Evolutionary conservation across 345 rosid genomes (phyloP), one percentile per base, ranked within the genome.

Genomic region (Citrus maxima): DNA sequence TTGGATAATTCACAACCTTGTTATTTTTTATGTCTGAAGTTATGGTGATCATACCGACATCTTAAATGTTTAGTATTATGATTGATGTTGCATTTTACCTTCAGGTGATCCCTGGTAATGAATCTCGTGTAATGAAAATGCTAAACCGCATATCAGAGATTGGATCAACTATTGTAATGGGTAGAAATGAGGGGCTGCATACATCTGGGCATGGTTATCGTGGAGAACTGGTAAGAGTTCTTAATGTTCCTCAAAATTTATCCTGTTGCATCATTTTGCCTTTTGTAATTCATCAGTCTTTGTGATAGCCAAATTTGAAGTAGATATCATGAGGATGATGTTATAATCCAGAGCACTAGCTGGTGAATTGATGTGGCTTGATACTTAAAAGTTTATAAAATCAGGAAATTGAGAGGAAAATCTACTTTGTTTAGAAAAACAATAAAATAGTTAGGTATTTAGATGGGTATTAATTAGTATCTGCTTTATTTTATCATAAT

Each of bases 171-270:
- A 87, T 96, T 71, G 88, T 96, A 72, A 96, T 91, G 97, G 99
- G 99, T 70, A 91, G 79, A 84, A 90, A 91, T 79, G 95, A 91
- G 70, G 81, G 89, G 86, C 88, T 96, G 80, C 99, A 96, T 83
- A 92, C 98, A 79, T 94, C 99, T 80, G 99, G 99, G 46, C 99
- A 96, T 82, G 99, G 85, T 72, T 94, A 96, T 87, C 98, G 99
- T 64, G 99, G 97, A 75, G 99, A 93, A 78, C 87, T 96, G 84
- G 99, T 96, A 83, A 84, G 88, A 18, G 34, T 27, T 71, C 37
- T 68, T 55, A 62, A 25, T 24, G n/a, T 74, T 75, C 70, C 49
- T 76, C 42, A 55, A 56, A 68, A 34, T 69, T 63, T 6, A 18
- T 62, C 35, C 37, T 62, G 67, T 27, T 30, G 32, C 67, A 63